Base-by-base conservation (phyloP, 306 rosid species). In the Pueraria montana region DNA sequence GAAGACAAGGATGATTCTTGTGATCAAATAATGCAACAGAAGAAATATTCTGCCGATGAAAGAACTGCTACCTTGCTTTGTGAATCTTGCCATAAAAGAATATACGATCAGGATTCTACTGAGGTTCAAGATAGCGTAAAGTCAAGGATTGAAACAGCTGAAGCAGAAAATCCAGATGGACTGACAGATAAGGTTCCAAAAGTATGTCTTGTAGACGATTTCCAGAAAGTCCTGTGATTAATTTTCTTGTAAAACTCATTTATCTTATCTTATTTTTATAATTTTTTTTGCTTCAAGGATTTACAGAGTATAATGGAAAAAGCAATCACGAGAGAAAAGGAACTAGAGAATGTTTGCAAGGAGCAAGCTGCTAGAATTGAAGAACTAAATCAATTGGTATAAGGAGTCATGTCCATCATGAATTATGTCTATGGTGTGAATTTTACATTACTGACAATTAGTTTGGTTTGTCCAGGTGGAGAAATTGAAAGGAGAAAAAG, bases 331-430 rank as follows among this genome's bases (percentile, higher is more conserved):
- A 79, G 86, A 85, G 94, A 86, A 65, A 67, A 65, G 77, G 98
- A 91, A 83, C 94, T 93, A 24, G 92, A 88, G 89, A 89, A 68
- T 49, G 85, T 89, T 49, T 91, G 93, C 81, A 85, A 73, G 86
- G 88, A 89, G 82, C 97, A 93, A 93, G 92, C 93, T 42, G 86
- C 85, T 36, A 89, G 80, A 80, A 91, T 93, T 86, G 97, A 90
- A 78, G 83, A 87, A 67, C 84, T 93, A 72, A 90, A 84, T 82
- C 87, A 84, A 84, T 76, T 90, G 96, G 97, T 93, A 91, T 82
- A 7, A 71, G 17, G 71, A 82, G 50, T 80, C 72, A 62, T 38
- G 17, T 36, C 64, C 56, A 64, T 43, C 16, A 52, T 66, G 66
- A 81, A 45, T 74, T 73, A 16, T 52, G 76, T 83, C n/a, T 36